Conservation (phyloP, 176 grass and related monocot species). For the Oropetium thomaeum region DNA sequence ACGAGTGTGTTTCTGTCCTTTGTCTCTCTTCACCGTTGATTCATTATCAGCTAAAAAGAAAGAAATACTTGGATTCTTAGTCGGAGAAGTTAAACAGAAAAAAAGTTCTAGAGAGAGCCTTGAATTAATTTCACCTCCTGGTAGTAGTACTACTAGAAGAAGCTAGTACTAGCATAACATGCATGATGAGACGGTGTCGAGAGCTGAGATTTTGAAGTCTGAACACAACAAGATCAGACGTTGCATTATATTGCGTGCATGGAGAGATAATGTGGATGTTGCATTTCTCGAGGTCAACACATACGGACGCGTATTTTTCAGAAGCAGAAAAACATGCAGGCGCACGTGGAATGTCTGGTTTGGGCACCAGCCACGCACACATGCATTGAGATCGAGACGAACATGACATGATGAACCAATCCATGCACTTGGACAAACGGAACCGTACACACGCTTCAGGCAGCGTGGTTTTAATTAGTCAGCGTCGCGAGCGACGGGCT, state of each 20-base stretch:
- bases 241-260: background rate
- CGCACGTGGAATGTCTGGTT: constrained; percentile 33
- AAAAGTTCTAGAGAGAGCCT: background rate
- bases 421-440: constrained; percentile 10
- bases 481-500: background rate
- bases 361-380: constrained; percentile 26
- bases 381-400: constrained; percentile 9
- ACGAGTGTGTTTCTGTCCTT: background rate
- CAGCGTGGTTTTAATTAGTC: constrained; percentile 6
- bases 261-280: background rate
- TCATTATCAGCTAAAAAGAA: too few species aligned
- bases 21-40: background rate
- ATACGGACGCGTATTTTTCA: background rate
- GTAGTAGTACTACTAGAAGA: too few species aligned
- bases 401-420: background rate
- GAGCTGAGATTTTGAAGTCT: too few species aligned
- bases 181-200: background rate
- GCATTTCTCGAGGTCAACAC: constrained; percentile 14
- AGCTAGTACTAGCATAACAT: background rate
- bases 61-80: too few species aligned
- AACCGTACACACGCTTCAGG: background rate
- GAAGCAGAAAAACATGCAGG: background rate
- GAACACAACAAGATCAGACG: background rate
- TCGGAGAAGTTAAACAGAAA: background rate
- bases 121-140: too few species aligned